Conservation (phyloP, 257 asterid genomes). For the Solanum piurae region DNA sequence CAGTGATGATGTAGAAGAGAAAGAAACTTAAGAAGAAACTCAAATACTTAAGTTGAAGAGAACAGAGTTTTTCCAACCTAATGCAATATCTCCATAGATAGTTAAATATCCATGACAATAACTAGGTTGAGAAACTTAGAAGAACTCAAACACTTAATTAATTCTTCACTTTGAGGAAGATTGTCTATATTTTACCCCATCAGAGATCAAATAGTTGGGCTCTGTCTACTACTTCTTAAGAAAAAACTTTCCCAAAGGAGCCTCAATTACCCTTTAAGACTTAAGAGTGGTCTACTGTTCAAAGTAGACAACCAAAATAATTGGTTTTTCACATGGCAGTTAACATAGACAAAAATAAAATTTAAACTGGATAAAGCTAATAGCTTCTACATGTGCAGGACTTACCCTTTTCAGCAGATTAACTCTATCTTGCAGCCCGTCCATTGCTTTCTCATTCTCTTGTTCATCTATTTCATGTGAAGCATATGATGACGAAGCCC, state of each 20-base stretch:
- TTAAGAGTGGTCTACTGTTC: not conserved
- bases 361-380: not conserved
- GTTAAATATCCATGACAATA: not conserved
- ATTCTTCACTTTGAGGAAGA: not conserved
- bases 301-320: not conserved
- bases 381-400: not conserved
- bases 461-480: conserved; percentile 91
- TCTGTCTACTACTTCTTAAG: not conserved
- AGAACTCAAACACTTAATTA: not conserved
- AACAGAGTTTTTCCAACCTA: not conserved
- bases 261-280: not conserved
- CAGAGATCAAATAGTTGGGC: not conserved
- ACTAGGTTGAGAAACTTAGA: not conserved
- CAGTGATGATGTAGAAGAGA: not conserved
- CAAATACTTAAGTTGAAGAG: not conserved
- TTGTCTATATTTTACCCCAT: not conserved
- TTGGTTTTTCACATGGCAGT: not conserved
- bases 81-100: not conserved
- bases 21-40: not conserved
- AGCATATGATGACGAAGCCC: conserved; percentile 69
- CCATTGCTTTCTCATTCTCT: conserved; percentile 71
- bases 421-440: conserved; percentile 82
- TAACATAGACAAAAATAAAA: not conserved
- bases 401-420: conserved; percentile 73
- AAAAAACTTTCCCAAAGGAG: not conserved